Base-by-base conservation (phyloP, 768 basidiomycete genomes). In the Tylopilus cervinicoccineus region DNA sequence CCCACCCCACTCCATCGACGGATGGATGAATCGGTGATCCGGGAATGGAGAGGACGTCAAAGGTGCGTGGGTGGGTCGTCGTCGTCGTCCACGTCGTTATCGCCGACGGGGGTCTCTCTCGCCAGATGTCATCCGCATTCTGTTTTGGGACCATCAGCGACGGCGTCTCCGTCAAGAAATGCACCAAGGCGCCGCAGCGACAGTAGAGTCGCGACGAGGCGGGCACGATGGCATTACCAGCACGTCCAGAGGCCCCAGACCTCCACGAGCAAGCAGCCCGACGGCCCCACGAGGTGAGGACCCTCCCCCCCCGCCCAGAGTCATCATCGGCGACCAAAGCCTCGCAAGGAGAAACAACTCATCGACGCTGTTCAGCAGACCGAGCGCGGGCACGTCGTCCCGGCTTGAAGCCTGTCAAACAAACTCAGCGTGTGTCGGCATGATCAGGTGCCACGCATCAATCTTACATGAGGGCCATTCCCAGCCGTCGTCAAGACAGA, bases 31-130 rank as follows among this genome's bases (percentile, higher is more conserved):
- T n/a, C n/a, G n/a, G n/a, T 36, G 31, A 39, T 49, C 38, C 20
- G 38, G 27, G 45, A 49, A 56, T 49, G 54, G 28, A 49, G 31
- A 11, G 16, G 19, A 17, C n/a, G 17, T 9, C 7, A n/a, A n/a
- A n/a, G n/a, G n/a, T n/a, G n/a, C n/a, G n/a, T n/a, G n/a, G n/a
- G n/a, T n/a, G n/a, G n/a, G n/a, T n/a, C n/a, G n/a, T 11, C 20
- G 22, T 2, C 22, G 17, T 14, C 16, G 3, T 36, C 32, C 22
- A 26, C 13, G 17, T 13, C 19, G 4, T 29, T 20, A 16, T 33
- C 27, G 20, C 45, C 24, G 28, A 16, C 5, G n/a, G 19, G 34
- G n/a, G 4, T 33, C 28, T 20, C 13, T n/a, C 41, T 28, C 20
- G 31, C 22, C 11, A 43, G 43, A 19, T 7, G 16, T 19, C 28